phyloP scores from a whole-genome alignment of 1,284 basidiomycete species.

The Puccinia novopanici region DNA sequence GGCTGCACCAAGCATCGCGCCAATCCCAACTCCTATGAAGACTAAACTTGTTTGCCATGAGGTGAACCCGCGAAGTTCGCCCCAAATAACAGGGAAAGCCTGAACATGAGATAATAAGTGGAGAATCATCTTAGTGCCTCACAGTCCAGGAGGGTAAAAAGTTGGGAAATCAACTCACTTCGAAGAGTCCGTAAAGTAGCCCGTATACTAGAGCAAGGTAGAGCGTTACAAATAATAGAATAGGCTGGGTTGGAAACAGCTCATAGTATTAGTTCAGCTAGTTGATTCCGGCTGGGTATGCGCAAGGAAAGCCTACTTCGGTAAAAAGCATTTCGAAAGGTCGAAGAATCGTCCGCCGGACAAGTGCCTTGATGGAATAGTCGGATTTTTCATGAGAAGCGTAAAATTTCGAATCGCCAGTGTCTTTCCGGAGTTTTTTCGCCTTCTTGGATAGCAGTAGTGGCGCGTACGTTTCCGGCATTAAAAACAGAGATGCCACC shows the following conservation, averaged over 20 bases:
- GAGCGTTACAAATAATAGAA: conserved; percentile 68
- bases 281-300: neutral
- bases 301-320: conserved; percentile 59
- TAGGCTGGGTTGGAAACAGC: conserved; percentile 60
- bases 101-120: conserved; percentile 13
- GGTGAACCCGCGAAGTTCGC: conserved; percentile 65
- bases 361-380: conserved; percentile 64
- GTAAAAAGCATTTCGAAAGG: conserved; percentile 69
- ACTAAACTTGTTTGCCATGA: conserved; percentile 68
- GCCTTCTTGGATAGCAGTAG: conserved; percentile 57
- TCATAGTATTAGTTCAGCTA: neutral
- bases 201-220: conserved; percentile 69
- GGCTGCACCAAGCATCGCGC: conserved; percentile 64
- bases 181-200: conserved; percentile 63
- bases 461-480: conserved; percentile 67
- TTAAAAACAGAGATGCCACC: neutral
- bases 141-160: neutral
- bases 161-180: neutral
- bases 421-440: conserved; percentile 50
- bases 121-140: neutral
- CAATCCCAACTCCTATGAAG: conserved; percentile 72
- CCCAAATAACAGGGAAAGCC: conserved; percentile 65
- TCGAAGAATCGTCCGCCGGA: conserved; percentile 66
- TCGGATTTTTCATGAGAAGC: conserved; percentile 69
- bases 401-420: conserved; percentile 59